Percentiles rank a stretch among this genome's conserved stretches.
These are phyloP conservation scores for Hebeloma cylindrosporum DNA, from an alignment of 768 basidiomycete species.

Conservation along the genomic window DNA sequence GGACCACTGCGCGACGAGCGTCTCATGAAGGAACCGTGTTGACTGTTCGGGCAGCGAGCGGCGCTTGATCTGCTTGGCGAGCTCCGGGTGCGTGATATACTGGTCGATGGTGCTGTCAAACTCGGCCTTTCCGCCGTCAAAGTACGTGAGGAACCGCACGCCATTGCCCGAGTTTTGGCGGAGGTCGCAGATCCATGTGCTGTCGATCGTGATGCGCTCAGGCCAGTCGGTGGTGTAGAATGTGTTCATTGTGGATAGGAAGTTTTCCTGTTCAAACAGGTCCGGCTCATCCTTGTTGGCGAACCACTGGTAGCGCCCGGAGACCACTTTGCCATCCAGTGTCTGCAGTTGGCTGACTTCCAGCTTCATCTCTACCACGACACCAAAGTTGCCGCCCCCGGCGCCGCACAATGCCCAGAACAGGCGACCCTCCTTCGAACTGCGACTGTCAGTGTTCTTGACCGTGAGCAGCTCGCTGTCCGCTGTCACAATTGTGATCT, in stretches of 20 bases:
- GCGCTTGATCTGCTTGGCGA: conserved; percentile 8
- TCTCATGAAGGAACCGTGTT: conserved; percentile 7
- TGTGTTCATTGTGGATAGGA: conserved; percentile 6
- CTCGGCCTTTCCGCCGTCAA: conserved; percentile 4
- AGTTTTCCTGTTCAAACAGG: conserved; percentile 3
- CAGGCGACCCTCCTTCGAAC: conserved; percentile 2
- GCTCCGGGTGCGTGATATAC: conserved; percentile 4
- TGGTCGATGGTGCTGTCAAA: conserved; percentile 5
- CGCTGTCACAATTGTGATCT: conserved; percentile 10
- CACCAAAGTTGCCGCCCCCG: conserved; percentile 11
- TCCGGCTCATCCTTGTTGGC: conserved; percentile 5
- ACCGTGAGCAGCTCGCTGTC: conserved; percentile 6
- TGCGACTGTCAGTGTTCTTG: not conserved
- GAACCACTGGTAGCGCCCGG: conserved; percentile 8
- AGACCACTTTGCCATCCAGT: conserved; percentile 1
- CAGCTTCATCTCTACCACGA: conserved; percentile 8
- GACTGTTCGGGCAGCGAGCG: conserved; percentile 7
- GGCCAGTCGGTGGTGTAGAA: conserved; percentile 7
- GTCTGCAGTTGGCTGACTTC: not conserved
- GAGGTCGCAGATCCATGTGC: conserved; percentile 6
- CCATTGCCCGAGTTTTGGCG: conserved; percentile 3
- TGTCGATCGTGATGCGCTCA: conserved; percentile 5
- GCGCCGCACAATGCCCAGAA: conserved; percentile 11
- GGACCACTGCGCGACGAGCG: conserved; percentile 6
- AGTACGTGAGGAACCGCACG: conserved; percentile 7